Evolutionary conservation across 257 asterid genomes (phyloP).

Genomic region (Salvia hispanica): DNA sequence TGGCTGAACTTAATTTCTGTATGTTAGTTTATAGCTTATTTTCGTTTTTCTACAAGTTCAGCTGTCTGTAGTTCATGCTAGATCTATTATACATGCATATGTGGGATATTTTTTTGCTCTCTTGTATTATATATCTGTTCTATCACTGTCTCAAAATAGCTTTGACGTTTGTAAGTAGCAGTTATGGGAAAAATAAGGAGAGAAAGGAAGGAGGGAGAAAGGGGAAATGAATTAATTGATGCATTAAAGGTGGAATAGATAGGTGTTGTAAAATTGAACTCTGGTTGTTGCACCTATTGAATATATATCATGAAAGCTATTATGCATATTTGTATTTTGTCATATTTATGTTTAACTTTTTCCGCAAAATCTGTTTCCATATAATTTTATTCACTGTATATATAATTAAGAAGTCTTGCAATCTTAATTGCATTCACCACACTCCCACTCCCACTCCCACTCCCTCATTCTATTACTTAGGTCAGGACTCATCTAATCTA

Average conservation of each 20-base stretch:
- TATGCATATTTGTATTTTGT: background rate
- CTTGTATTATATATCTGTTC: background rate
- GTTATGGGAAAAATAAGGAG: background rate
- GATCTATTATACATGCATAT: conserved; percentile 1
- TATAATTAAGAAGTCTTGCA: background rate
- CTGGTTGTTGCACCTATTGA: conserved; percentile 10
- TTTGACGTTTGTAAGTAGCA: background rate
- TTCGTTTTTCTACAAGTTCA: conserved; percentile 1
- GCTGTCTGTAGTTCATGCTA: background rate
- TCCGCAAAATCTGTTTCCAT: background rate
- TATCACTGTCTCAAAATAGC: conserved; percentile 1
- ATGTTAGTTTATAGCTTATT: background rate
- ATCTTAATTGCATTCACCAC: background rate
- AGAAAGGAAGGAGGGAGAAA: background rate
- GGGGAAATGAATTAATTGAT: background rate
- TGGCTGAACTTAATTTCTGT: conserved; percentile 13
- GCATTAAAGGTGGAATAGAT: background rate
- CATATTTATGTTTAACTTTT: background rate
- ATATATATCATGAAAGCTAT: background rate
- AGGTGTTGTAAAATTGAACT: background rate
- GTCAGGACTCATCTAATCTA: background rate
- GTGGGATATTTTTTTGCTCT: background rate
- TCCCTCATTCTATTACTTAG: background rate
- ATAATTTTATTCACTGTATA: background rate
- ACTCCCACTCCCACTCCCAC: too few species aligned